Percentiles rank a stretch among this genome's conserved stretches.
Evolutionary conservation across 805 yeast species (phyloP).

Genomic region (Debaryomyces hansenii): DNA sequence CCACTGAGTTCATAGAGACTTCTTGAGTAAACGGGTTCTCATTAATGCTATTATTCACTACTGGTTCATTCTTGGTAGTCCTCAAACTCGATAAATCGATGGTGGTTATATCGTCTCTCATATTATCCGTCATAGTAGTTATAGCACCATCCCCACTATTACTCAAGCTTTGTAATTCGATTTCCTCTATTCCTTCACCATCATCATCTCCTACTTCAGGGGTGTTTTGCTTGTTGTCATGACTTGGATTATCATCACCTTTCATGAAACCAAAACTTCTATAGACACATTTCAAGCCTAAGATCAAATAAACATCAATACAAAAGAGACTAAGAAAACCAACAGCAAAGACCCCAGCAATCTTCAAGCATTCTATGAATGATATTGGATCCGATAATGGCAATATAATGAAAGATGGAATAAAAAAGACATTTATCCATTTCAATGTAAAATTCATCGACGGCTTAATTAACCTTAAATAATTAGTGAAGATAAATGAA

Average conservation of each 20-base stretch:
- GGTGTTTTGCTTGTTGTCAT: slow-evolving; percentile 6
- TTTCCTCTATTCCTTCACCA: slow-evolving; percentile 4
- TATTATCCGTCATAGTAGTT: slow-evolving; percentile 31
- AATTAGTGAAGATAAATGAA: slow-evolving; percentile 25
- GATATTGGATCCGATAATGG: slow-evolving; percentile 68
- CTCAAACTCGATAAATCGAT: slow-evolving; percentile 26
- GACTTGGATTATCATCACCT: slow-evolving; percentile 2
- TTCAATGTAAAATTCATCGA: slow-evolving; percentile 67
- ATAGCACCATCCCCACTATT: slow-evolving; percentile 13
- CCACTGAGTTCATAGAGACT: slow-evolving; percentile 1
- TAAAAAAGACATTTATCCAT: slow-evolving; percentile 79
- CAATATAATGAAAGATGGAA: slow-evolving; percentile 72
- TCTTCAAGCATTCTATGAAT: slow-evolving; percentile 67
- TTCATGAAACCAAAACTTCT: slow-evolving; percentile 7
- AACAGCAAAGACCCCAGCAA: slow-evolving; percentile 69
- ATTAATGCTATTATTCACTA: slow-evolving; percentile 1
- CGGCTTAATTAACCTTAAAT: slow-evolving; percentile 47
- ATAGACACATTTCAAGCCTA: slow-evolving; percentile 20
- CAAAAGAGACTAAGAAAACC: slow-evolving; percentile 57
- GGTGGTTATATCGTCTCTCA: slow-evolving; percentile 40
- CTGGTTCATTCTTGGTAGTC: slow-evolving; percentile 15
- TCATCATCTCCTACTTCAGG: slow-evolving; percentile 8
- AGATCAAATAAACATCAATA: slow-evolving; percentile 42
- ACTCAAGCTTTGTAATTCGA: slow-evolving; percentile 12
- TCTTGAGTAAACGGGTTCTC: slow-evolving; percentile 18